Evolutionary conservation across 345 rosid genomes (phyloP), one percentile per base, ranked within the genome.

Genomic region (Aurinia saxatilis): DNA sequence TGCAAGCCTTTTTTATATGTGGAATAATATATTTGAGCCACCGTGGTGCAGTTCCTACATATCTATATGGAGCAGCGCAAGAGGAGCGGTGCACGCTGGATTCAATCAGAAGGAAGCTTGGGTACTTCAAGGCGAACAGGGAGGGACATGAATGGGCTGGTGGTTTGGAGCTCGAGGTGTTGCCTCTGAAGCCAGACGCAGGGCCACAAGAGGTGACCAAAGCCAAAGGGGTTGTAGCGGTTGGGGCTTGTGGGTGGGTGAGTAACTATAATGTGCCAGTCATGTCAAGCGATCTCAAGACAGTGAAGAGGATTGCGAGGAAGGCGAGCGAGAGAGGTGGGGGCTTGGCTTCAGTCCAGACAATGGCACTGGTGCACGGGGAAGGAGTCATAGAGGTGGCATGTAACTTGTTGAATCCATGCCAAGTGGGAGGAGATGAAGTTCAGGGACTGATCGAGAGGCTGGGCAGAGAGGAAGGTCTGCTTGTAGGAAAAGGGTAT

Each of bases 261-360:
- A 95, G 81, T 61, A 92, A 87, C 83, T 89, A 82, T 72, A 92
- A 92, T 33, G 73, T 84, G 67, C 98, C 96, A 4, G 75, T 89
- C 50, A 73, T 77, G 68, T 78, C 88, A 18, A 71, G 69, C 6
- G 78, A 80, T 67, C 72, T 85, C 11, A 73, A 71, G 46, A 61
- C 89, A 35, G 85, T 87, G 65, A 75, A 73, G 50, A 79, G 82
- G 72, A 66, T 89, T 12, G 85, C 95, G 11, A 85, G 82, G 71
- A 74, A 56, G 60, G 83, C 73, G 0, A 87, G 96, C 41, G 86
- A 78, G 67, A 81, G 95, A 75, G 88, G 95, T 56, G 96, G 93
- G 0, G 93, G 98, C n/a, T 81, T 89, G 68, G 68, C 73, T 48
- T 82, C 85, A 3, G 96, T 92, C 39, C 96, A 92, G 78, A 88